These are phyloP conservation scores for Prunus mongolica DNA, from an alignment of 306 rosid species.

Conservation along the genomic window DNA sequence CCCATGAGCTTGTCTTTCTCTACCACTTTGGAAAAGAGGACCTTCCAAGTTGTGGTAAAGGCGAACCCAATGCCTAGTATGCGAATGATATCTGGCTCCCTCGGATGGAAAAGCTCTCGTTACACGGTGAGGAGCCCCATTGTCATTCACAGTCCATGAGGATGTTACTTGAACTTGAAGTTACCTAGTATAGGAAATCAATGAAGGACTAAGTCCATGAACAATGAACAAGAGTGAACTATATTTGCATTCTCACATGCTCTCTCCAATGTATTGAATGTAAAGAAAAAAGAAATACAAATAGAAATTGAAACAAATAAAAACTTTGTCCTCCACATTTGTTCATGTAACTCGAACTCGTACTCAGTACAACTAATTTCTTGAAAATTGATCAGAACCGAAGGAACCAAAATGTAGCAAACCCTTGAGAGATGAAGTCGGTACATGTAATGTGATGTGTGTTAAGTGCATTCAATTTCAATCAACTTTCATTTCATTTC, in stretches of 20 bases:
- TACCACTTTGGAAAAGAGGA: constrained; percentile 35
- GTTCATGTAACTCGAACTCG: not conserved
- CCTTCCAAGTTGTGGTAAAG: constrained; percentile 74
- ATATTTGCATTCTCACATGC: not conserved
- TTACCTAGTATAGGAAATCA: not conserved
- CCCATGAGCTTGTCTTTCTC: constrained; percentile 54
- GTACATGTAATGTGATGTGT: too few relatives aligned
- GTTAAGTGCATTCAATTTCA: not conserved
- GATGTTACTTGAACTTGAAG: not conserved
- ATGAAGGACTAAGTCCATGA: not conserved
- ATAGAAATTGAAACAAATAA: not conserved
- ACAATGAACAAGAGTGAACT: not conserved
- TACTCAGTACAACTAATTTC: too few relatives aligned
- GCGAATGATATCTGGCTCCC: constrained; percentile 49
- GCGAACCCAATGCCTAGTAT: constrained; percentile 40
- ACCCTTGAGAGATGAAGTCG: too few relatives aligned
- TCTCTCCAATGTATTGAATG: not conserved
- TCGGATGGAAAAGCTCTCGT: constrained; percentile 55
- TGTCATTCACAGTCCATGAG: constrained; percentile 48
- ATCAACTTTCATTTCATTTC: not conserved
- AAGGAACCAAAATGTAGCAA: too few relatives aligned
- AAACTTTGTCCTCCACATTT: not conserved
- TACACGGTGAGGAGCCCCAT: constrained; percentile 67
- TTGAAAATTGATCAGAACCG: too few relatives aligned
- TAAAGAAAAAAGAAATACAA: not conserved